phyloP scores from a whole-genome alignment of 306 rosid species.

The Comarum palustre region DNA sequence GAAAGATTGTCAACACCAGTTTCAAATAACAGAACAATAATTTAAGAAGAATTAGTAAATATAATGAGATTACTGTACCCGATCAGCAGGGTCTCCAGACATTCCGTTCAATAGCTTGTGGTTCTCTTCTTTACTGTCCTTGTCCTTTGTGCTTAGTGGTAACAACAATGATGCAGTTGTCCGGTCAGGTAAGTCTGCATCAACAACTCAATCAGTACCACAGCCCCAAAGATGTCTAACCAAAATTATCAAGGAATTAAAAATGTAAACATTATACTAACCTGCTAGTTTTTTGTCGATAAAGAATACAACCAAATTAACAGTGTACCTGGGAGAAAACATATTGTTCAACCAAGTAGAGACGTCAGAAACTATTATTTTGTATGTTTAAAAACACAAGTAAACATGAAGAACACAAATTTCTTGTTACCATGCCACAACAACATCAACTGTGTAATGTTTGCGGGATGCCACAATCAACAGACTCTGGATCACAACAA shows the following conservation, averaged over 20 bases:
- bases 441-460: constrained; percentile 96
- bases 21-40: neutral
- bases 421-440: constrained; percentile 82
- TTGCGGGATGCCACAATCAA: constrained; percentile 95
- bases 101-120: constrained; percentile 91
- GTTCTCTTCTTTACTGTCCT: constrained; percentile 79
- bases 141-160: constrained; percentile 78
- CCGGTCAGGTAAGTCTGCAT: constrained; percentile 87
- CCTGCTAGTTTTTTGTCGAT: constrained; percentile 85
- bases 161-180: constrained; percentile 48
- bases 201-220: constrained; percentile 29
- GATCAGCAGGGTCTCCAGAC: constrained; percentile 72
- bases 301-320: constrained; percentile 86
- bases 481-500: constrained; percentile 78
- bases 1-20: constrained; percentile 21
- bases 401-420: neutral
- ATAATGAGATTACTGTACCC: constrained; percentile 47
- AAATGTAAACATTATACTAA: constrained; percentile 22
- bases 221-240: constrained; percentile 11
- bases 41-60: constrained; percentile 5
- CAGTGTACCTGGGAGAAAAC: constrained; percentile 73
- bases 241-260: neutral
- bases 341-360: constrained; percentile 20
- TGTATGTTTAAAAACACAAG: neutral
- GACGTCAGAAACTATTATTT: neutral